Percentiles rank a stretch among this genome's conserved stretches.
These are phyloP conservation scores for Acidomyces sp. DNA, from an alignment of 495 filamentous ascomycete species.

Conservation along the genomic window DNA sequence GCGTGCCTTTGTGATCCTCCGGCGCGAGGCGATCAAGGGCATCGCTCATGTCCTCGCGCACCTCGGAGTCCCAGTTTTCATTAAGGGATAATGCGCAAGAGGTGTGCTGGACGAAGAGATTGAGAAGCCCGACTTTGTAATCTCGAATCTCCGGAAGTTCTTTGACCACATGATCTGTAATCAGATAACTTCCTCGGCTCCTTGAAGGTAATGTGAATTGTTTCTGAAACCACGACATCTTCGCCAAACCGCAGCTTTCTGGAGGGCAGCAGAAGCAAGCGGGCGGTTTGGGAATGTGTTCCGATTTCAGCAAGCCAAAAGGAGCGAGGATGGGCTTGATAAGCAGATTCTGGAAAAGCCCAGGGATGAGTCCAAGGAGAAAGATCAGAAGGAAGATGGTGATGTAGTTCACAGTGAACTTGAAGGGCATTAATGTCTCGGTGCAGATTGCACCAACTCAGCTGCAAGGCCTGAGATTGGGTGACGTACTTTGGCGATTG, in stretches of 20 bases:
- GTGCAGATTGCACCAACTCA: no score
- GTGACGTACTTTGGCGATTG: no score
- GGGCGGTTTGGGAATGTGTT: slow-evolving; percentile 16
- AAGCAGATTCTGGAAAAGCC: slow-evolving; percentile 39
- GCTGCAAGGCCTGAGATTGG: no score
- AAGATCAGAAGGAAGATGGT: slow-evolving; percentile 32
- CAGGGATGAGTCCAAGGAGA: slow-evolving; percentile 42
- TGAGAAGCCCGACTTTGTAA: slow-evolving; percentile 76
- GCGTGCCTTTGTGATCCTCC: slow-evolving; percentile 49
- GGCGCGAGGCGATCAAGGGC: slow-evolving; percentile 80
- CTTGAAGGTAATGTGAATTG: slow-evolving; percentile 58
- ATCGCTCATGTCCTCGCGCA: slow-evolving; percentile 80
- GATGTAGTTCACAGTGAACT: slow-evolving; percentile 16
- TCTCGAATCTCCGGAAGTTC: slow-evolving; percentile 59
- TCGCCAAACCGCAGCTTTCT: slow-evolving; percentile 14
- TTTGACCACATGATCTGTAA: slow-evolving; percentile 58
- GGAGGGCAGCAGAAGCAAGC: slow-evolving; percentile 18
- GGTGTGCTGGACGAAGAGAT: slow-evolving; percentile 87
- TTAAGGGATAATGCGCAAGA: slow-evolving; percentile 75
- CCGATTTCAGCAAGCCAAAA: slow-evolving; percentile 10
- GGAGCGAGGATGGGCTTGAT: slow-evolving; percentile 24
- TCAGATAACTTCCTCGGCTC: slow-evolving; percentile 74
- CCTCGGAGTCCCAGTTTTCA: slow-evolving; percentile 84
- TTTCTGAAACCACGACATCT: slow-evolving; percentile 72
- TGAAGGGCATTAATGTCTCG: slow-evolving; percentile 19